phyloP scores from a whole-genome alignment of 2,329 filamentous ascomycete species.

The Calonectria pseudoturangicola region DNA sequence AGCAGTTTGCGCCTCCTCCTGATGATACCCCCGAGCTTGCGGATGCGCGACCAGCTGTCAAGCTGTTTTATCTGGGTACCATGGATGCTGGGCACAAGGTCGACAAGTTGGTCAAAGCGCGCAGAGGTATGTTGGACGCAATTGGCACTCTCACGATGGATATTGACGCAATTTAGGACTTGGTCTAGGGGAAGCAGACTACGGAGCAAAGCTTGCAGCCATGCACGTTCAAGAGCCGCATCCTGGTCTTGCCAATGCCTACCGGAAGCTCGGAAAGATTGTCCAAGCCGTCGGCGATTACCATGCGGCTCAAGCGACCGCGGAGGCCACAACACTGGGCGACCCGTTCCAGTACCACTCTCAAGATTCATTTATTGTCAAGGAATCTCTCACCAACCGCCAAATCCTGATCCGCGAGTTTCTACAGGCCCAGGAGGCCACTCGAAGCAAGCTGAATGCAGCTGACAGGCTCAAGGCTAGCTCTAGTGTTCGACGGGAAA shows the following conservation, averaged over 20 bases:
- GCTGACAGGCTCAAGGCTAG: slow-evolving; percentile 92
- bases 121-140: slow-evolving; percentile 81
- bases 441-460: slow-evolving; percentile 87
- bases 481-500: slow-evolving; percentile 91
- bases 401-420: slow-evolving; percentile 97
- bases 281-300: slow-evolving; percentile 96
- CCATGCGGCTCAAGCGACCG: slow-evolving; percentile 96
- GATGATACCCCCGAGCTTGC: slow-evolving; percentile 97
- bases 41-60: slow-evolving; percentile 91
- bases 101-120: slow-evolving; percentile 92
- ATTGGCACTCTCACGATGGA: neutral
- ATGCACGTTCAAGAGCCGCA: slow-evolving; percentile 96
- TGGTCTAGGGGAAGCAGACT: slow-evolving; percentile 92
- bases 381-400: slow-evolving; percentile 97
- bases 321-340: slow-evolving; percentile 94
- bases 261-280: slow-evolving; percentile 94
- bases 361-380: slow-evolving; percentile 96
- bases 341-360: slow-evolving; percentile 97
- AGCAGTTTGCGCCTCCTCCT: slow-evolving; percentile 97
- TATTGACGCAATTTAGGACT: slow-evolving; percentile 77
- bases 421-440: slow-evolving; percentile 90
- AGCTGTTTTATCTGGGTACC: slow-evolving; percentile 94
- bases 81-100: slow-evolving; percentile 99
- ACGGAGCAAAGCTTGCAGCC: slow-evolving; percentile 90
- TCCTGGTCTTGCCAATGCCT: slow-evolving; percentile 89